phyloP scores from a whole-genome alignment of 2,329 filamentous ascomycete genomes.

The Rutstroemia sp. region DNA sequence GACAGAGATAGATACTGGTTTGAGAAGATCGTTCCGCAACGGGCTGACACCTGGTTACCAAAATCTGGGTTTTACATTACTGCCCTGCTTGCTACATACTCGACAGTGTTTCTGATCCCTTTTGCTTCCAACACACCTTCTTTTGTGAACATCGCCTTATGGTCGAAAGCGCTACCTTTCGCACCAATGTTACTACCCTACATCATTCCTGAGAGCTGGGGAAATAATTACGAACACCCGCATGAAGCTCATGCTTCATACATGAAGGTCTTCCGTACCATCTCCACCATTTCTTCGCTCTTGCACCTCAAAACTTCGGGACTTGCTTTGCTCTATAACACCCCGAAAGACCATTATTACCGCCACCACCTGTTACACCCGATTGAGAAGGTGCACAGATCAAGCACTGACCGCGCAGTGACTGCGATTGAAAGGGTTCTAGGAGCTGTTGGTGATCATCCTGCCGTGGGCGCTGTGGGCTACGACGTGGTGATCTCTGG shows the following conservation, averaged over 20 bases:
- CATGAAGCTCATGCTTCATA: constrained; percentile 35
- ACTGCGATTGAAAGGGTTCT: constrained; percentile 40
- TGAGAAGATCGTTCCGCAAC: constrained; percentile 33
- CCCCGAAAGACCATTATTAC: constrained; percentile 41
- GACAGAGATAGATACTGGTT: constrained; percentile 27
- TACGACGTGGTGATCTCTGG: constrained; percentile 52
- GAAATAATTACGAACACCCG: constrained; percentile 36
- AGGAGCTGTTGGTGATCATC: constrained; percentile 47
- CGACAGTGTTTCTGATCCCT: constrained; percentile 33
- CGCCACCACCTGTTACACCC: constrained; percentile 40
- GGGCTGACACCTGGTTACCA: constrained; percentile 39
- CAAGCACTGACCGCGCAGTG: constrained; percentile 38
- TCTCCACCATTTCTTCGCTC: constrained; percentile 37
- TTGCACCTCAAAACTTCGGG: constrained; percentile 40
- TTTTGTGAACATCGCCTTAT: constrained; percentile 31
- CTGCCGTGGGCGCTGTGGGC: constrained; percentile 47
- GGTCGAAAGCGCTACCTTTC: constrained; percentile 36
- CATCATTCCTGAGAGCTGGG: constrained; percentile 42
- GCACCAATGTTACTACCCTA: constrained; percentile 39
- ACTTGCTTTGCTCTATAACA: constrained; percentile 38
- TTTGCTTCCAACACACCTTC: constrained; percentile 34
- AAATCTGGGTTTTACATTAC: constrained; percentile 31
- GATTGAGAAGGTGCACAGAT: constrained; percentile 38
- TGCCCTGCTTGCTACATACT: constrained; percentile 32
- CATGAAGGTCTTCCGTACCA: constrained; percentile 39